These are phyloP conservation scores for Chalciporus sp. DNA, from an alignment of 1,284 basidiomycete genomes.

Conservation along the genomic window DNA sequence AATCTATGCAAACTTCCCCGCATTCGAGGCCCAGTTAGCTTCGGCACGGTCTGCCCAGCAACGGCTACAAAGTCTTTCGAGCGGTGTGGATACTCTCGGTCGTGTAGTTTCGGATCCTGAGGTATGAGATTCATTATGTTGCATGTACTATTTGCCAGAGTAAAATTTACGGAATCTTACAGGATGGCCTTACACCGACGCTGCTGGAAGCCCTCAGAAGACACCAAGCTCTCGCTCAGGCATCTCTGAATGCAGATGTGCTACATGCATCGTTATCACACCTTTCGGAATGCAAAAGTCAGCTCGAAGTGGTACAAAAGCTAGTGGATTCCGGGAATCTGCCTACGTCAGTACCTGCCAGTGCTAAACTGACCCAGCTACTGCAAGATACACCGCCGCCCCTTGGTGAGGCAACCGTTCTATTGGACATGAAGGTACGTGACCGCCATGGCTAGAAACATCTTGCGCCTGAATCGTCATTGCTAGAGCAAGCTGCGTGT, in stretches of 20 bases:
- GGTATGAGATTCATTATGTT: constrained; percentile 40
- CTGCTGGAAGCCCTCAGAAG: constrained; percentile 51
- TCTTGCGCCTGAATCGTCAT: constrained; percentile 5
- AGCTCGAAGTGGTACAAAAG: constrained; percentile 44
- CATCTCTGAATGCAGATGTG: constrained; percentile 54
- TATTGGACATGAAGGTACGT: constrained; percentile 60
- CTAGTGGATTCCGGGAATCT: constrained; percentile 59
- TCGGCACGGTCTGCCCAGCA: constrained; percentile 65
- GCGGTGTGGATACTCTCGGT: constrained; percentile 54
- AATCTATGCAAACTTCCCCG: constrained; percentile 61
- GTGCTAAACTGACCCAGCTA: constrained; percentile 43
- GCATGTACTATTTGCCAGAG: background rate
- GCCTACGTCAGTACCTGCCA: constrained; percentile 55
- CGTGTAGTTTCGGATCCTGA: constrained; percentile 55
- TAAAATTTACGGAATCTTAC: constrained; percentile 15
- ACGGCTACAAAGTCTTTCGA: constrained; percentile 53
- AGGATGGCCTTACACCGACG: constrained; percentile 69
- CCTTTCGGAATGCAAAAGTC: constrained; percentile 51
- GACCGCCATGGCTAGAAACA: background rate
- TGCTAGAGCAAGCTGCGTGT: constrained; percentile 56
- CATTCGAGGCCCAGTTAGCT: constrained; percentile 64
- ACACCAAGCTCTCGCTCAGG: constrained; percentile 64
- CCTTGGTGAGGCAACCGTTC: constrained; percentile 51
- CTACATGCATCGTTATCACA: constrained; percentile 53
- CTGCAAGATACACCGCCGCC: constrained; percentile 54